Conservation (phyloP, 345 rosid species). For the Bruguiera parviflora region DNA sequence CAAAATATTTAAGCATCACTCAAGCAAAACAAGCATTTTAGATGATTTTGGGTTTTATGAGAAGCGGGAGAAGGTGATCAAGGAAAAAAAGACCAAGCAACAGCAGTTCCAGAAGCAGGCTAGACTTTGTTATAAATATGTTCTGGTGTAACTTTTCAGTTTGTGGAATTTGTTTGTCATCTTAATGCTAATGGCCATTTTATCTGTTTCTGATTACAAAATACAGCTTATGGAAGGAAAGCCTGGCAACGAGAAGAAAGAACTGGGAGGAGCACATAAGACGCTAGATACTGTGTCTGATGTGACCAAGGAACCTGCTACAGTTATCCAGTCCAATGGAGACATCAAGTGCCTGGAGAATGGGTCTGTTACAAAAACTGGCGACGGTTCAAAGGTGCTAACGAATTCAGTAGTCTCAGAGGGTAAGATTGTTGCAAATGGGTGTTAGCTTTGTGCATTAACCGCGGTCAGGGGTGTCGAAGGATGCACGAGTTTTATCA, state of each 20-base stretch:
- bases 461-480: background rate
- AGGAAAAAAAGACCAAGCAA: conserved; percentile 42
- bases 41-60: conserved; percentile 65
- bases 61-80: conserved; percentile 43
- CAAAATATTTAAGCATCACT: conserved; percentile 51
- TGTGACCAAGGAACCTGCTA: conserved; percentile 29
- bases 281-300: conserved; percentile 24
- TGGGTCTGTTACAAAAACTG: conserved; percentile 27
- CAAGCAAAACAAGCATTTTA: conserved; percentile 47
- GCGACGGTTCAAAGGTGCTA: background rate
- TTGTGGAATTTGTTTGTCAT: background rate
- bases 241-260: conserved; percentile 34
- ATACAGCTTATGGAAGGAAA: conserved; percentile 43
- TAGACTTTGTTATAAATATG: background rate
- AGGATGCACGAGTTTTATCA: background rate
- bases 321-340: conserved; percentile 19
- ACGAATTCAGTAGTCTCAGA: conserved; percentile 7
- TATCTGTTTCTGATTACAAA: background rate
- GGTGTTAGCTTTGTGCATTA: conserved; percentile 2
- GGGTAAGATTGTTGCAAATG: background rate
- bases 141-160: background rate
- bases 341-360: conserved; percentile 35
- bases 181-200: background rate
- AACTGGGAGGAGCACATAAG: conserved; percentile 12
- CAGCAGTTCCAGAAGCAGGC: background rate